Conservation (phyloP, 108 stramenopile genomes). For the Hondaea fermentalgiana region DNA sequence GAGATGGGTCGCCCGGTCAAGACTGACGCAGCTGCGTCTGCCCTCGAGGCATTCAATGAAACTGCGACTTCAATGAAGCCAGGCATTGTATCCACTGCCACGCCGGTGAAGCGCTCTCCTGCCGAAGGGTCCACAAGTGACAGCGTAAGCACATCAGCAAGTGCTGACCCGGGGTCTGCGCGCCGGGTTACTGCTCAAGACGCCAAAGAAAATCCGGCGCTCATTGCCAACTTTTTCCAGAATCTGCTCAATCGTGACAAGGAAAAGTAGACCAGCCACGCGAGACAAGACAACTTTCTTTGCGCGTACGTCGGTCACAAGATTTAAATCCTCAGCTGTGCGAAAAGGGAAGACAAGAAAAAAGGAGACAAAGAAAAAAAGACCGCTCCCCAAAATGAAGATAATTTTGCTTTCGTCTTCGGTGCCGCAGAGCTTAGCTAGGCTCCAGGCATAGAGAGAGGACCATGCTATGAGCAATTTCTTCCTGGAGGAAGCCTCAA, state of each 20-base stretch:
- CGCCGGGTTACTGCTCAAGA: neutral
- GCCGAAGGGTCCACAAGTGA: neutral
- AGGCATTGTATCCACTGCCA: neutral
- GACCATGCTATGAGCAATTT: no score
- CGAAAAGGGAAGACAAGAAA: no score
- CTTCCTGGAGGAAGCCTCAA: no score
- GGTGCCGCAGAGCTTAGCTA: no score
- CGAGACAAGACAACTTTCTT: no score
- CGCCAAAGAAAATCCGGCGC: conserved; percentile 4
- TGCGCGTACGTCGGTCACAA: no score
- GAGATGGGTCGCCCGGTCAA: neutral
- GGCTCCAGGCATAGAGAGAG: no score
- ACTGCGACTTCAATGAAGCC: neutral
- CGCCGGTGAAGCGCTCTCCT: neutral
- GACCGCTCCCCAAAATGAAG: no score
- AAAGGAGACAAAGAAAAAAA: no score
- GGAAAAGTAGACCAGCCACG: neutral
- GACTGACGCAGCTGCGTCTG: neutral
- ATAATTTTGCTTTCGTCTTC: no score
- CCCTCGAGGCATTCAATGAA: neutral
- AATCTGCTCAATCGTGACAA: conserved; percentile 5
- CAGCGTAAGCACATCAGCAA: no score
- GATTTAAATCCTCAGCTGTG: no score
- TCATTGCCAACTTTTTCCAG: conserved; percentile 11
- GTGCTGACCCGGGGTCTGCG: neutral